Evolutionary conservation across 192 early-diverging fungal species (phyloP).

Genomic region (Thamnidium elegans): DNA sequence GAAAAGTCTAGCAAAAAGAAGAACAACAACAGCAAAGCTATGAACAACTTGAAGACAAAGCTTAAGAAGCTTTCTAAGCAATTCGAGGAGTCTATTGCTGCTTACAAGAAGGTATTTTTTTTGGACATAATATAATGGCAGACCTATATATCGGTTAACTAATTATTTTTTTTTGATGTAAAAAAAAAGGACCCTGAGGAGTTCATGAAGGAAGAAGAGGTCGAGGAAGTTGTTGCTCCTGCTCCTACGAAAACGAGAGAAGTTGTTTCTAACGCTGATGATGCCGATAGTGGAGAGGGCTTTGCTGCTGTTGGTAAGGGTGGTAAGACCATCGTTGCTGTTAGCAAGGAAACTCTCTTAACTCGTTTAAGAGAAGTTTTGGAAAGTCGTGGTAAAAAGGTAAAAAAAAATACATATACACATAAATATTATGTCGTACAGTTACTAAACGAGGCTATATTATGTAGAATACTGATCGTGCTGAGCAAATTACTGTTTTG

Average conservation of each 20-base stretch:
- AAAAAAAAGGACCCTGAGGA: constrained; percentile 38
- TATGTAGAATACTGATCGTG: constrained; percentile 80
- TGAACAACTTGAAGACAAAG: constrained; percentile 92
- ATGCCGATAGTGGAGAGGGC: constrained; percentile 54
- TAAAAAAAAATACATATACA: constrained; percentile 27
- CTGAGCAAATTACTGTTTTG: constrained; percentile 68
- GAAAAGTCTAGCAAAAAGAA: constrained; percentile 76
- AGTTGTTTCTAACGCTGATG: neutral
- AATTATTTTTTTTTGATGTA: neutral
- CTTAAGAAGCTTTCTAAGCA: constrained; percentile 85
- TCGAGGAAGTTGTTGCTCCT: neutral
- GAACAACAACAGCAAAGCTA: constrained; percentile 76
- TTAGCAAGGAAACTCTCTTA: constrained; percentile 69
- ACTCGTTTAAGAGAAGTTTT: constrained; percentile 77
- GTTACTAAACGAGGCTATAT: neutral
- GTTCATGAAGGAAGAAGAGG: constrained; percentile 26
- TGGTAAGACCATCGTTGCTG: constrained; percentile 60
- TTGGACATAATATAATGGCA: constrained; percentile 15
- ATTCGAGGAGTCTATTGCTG: constrained; percentile 68
- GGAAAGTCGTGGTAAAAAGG: constrained; percentile 90
- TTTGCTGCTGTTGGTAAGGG: constrained; percentile 69
- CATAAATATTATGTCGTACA: neutral
- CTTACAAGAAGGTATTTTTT: constrained; percentile 51
- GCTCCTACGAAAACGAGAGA: constrained; percentile 22
- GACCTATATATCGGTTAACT: constrained; percentile 13